Conservation (phyloP, 202 grass and related monocot species). For the Dendrocalamus latiflorus region DNA sequence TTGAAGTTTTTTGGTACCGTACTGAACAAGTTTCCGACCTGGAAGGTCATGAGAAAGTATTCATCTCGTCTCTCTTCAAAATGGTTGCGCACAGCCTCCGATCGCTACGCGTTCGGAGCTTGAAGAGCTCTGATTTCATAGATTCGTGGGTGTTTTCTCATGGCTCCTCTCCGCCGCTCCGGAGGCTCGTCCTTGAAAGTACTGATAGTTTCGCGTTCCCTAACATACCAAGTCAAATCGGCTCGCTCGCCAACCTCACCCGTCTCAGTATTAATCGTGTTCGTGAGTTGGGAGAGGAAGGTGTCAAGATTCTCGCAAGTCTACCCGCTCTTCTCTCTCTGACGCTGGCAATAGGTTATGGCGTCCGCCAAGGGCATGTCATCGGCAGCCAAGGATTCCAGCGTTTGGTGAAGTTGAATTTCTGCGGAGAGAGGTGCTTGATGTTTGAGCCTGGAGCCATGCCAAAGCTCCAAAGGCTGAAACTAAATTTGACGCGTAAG, state of each 20-base stretch:
- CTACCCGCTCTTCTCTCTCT: not conserved
- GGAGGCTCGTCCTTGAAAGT: too few relatives aligned
- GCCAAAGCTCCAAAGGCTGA: not conserved
- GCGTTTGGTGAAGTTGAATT: not conserved
- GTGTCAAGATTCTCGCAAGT: not conserved
- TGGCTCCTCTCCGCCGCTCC: too few relatives aligned
- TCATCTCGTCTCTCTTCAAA: too few relatives aligned
- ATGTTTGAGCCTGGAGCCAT: not conserved
- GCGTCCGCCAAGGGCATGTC: too few relatives aligned
- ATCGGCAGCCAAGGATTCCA: not conserved
- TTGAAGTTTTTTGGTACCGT: too few relatives aligned
- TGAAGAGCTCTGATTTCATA: too few relatives aligned
- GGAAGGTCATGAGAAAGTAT: too few relatives aligned
- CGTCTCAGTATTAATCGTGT: accelerated
- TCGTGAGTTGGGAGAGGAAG: not conserved
- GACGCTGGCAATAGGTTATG: not conserved
- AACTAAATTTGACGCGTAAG: accelerated
- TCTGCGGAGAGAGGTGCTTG: accelerated
- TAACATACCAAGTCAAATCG: not conserved
- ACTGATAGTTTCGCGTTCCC: too few relatives aligned
- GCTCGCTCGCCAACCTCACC: not conserved
- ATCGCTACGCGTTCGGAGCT: too few relatives aligned
- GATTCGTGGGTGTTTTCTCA: too few relatives aligned
- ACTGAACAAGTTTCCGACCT: too few relatives aligned
- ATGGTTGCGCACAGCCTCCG: too few relatives aligned